phyloP scores from a whole-genome alignment of 2,329 filamentous ascomycete genomes.

The Escovopsis sp. region DNA sequence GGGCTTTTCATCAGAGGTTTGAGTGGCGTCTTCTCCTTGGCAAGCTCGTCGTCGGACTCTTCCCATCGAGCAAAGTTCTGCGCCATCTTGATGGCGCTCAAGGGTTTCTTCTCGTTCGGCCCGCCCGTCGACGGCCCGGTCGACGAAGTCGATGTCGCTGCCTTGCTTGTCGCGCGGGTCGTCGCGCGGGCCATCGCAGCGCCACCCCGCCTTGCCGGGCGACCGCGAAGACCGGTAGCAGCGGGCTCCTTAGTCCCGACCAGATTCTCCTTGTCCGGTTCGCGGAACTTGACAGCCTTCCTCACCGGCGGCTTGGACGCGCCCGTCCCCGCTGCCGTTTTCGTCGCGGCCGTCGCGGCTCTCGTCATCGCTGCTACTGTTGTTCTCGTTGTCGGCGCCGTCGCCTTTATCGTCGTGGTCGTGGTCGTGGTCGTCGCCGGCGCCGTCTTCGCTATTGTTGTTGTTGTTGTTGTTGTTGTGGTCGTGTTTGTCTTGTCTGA shows the following conservation, averaged over 20 bases:
- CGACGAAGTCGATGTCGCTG: constrained; percentile 12
- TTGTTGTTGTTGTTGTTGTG: constrained; percentile 2
- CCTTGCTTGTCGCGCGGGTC: constrained; percentile 21
- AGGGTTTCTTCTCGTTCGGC: constrained; percentile 28
- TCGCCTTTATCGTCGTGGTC: constrained; percentile 4
- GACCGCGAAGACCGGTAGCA: constrained; percentile 22
- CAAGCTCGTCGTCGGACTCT: constrained; percentile 45
- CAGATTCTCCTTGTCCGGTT: constrained; percentile 50
- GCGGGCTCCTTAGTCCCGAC: constrained; percentile 23
- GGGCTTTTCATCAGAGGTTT: constrained; percentile 20
- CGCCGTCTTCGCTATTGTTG: constrained; percentile 1
- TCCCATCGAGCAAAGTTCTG: constrained; percentile 35
- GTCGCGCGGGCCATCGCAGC: constrained; percentile 16
- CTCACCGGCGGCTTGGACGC: constrained; percentile 31
- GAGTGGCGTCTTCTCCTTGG: constrained; percentile 40
- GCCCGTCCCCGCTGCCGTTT: constrained; percentile 1
- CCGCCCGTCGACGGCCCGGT: constrained; percentile 15
- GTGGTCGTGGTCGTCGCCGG: constrained; percentile 8
- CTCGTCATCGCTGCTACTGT: constrained; percentile 14
- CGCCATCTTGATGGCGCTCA: constrained; percentile 51
- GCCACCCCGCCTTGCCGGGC: constrained; percentile 29
- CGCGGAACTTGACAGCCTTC: constrained; percentile 50
- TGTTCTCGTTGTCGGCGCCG: constrained; percentile 4
- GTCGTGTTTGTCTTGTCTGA: constrained; percentile 15
- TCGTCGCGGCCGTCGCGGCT: not conserved